Evolutionary conservation across 2,329 filamentous ascomycete species (phyloP).

Genomic region (Acrocalymma vagum): DNA sequence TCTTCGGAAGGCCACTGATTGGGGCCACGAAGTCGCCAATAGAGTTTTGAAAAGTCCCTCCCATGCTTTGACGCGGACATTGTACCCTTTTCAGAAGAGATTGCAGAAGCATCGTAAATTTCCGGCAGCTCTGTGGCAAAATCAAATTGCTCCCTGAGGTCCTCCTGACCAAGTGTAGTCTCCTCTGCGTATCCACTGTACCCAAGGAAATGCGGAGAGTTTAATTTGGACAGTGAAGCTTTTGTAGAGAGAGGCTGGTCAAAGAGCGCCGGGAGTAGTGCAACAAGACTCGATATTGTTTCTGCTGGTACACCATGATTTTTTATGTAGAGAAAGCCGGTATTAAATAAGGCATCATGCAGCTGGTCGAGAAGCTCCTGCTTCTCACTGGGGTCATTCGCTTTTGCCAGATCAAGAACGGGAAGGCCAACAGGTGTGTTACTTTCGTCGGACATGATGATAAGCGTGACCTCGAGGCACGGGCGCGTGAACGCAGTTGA

Average conservation of each 20-base stretch:
- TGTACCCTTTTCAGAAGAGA: neutral
- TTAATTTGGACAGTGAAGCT: conserved; percentile 20
- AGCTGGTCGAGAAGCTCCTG: conserved; percentile 53
- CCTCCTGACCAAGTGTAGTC: conserved; percentile 61
- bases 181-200: conserved; percentile 65
- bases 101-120: conserved; percentile 34
- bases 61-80: too few relatives aligned
- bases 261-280: conserved; percentile 21
- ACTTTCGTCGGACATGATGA: too few relatives aligned
- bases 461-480: too few relatives aligned
- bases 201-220: conserved; percentile 69
- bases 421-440: too few relatives aligned
- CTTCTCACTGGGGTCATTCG: conserved; percentile 41
- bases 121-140: conserved; percentile 62
- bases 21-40: conserved; percentile 52
- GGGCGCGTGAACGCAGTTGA: too few relatives aligned
- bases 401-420: conserved; percentile 59
- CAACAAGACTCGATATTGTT: conserved; percentile 49
- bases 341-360: conserved; percentile 57
- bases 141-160: conserved; percentile 67
- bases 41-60: conserved; percentile 51
- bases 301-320: conserved; percentile 57
- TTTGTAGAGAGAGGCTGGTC: conserved; percentile 7
- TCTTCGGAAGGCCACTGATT: conserved; percentile 47
- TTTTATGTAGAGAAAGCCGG: conserved; percentile 64